Evolutionary conservation across 805 yeast genomes (phyloP), one percentile per base, ranked within the genome.

Genomic region (Lipomyces lipofer): DNA sequence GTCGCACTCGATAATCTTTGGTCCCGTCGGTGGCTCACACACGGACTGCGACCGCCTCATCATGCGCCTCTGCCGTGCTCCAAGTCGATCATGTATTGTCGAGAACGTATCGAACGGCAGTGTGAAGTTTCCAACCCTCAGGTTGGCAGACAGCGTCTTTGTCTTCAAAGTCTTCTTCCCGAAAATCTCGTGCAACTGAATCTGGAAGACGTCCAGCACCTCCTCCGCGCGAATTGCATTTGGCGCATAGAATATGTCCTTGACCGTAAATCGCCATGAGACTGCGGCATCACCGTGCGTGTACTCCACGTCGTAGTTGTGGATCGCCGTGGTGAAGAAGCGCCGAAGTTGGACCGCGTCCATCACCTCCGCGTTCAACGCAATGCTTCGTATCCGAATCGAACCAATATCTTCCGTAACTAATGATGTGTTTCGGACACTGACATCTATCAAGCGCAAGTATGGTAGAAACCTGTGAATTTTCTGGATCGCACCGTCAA

Each of bases 41-140:
- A 10, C 19, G 19, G 40, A 36, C 2, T 12, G 12, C 5, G 40
- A 17, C 15, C 27, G 27, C 7, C 33, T 30, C 8, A 22, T 38
- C 15, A 22, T 21, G 8, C 39, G 52, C 22, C 3, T n/a, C 15
- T 32, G n/a, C 2, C 56, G 45, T 6, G 9, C 38, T 15, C 19
- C 17, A 22, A 36, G 17, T 19, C 47, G 48, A 22, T 30, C 30
- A 33, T 40, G 47, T 30, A 60, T 59, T 15, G 56, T 56, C 12
- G 60, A 29, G 30, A 62, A 33, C 7, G 53, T 17, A 27, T 57
- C 60, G 40, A n/a, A 51, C 1, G 61, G 61, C 19, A 57, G 10
- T 5, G 56, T 44, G 10, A 57, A 5, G 29, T 54, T 55, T n/a
- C 61, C 61, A 22, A 57, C 44, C 2, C 56, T 49, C 9, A 57